Base-by-base conservation (phyloP, 2,329 filamentous ascomycete species). In the Diplodia intermedia region DNA sequence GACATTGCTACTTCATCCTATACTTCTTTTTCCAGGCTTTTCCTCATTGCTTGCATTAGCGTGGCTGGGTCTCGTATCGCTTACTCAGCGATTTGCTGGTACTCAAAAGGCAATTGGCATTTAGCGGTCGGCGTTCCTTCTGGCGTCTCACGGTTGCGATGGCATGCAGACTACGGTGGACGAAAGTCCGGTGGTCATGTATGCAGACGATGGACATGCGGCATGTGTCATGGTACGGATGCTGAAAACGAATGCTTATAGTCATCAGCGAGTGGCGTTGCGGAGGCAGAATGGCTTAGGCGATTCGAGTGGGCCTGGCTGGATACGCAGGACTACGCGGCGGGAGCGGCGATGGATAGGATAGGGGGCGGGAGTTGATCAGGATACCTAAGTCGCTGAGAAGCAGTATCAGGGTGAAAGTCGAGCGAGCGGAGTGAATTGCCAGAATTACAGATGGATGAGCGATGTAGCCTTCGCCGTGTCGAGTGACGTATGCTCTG, bases 121-220 rank as follows among this genome's bases (percentile, higher is more conserved):
- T 63, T 70, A 79, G 77, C 76, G 77, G 77, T 69, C 65, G 77
- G 77, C 76, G 76, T 79, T 79, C 33, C 20, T 49, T 63, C 47
- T 52, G 60, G 60, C 60, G 60, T 63, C 60, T 63, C 50, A 38
- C 20, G 60, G 60, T 63, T 63, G 60, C 47, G 60, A 47, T 63
- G 60, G 60, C 47, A 52, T 40, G 29, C 60, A 29, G 60, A 38
- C 57, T 50, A 36, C 18, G 47, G 38, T 26, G 60, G 60, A 26
- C 20, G 43, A 50, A 26, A 38, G 60, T 38, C 47, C 31, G 11
- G 31, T 38, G 60, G 47, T 47, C 60, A 63, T 38, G 43, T 52
- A 52, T 29, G 47, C 47, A 31, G 60, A 52, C 26, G 60, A 63
- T 36, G 60, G 29, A 52, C 36, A 63, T 52, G 47, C 47, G 31